phyloP scores from a whole-genome alignment of 2,329 filamentous ascomycete genomes.

The Daldinia sp. region DNA sequence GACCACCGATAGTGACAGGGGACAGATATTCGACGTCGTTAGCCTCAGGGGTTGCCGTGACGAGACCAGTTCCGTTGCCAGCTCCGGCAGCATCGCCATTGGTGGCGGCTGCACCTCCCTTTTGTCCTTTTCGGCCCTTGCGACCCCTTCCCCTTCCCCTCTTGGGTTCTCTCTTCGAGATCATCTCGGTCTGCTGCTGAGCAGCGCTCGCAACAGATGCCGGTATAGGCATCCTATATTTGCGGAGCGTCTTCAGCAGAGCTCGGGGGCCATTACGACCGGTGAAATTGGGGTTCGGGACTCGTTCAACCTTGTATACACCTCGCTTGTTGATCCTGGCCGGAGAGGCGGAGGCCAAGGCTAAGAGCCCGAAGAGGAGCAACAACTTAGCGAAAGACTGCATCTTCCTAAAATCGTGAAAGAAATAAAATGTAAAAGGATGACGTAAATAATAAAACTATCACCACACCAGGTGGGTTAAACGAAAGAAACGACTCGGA shows the following conservation, averaged over 20 bases:
- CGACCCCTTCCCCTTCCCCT: conserved; percentile 43
- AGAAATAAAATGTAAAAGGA: conserved; percentile 23
- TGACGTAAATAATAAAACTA: conserved; percentile 22
- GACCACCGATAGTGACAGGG: conserved; percentile 52
- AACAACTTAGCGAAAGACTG: conserved; percentile 48
- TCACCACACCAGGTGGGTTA: conserved; percentile 48
- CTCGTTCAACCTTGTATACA: conserved; percentile 51
- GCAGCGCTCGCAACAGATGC: conserved; percentile 43
- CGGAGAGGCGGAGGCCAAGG: conserved; percentile 48
- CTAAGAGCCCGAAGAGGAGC: conserved; percentile 47
- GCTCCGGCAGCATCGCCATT: conserved; percentile 18
- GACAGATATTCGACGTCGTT: conserved; percentile 52
- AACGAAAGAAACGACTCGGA: conserved; percentile 28
- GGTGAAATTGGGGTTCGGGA: conserved; percentile 48
- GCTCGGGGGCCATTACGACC: conserved; percentile 50
- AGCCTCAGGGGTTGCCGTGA: conserved; percentile 46
- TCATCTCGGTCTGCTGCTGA: conserved; percentile 45
- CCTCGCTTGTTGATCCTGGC: conserved; percentile 49
- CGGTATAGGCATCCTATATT: conserved; percentile 52
- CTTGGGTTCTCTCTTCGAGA: conserved; percentile 46
- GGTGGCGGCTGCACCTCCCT: conserved; percentile 38
- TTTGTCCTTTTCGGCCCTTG: conserved; percentile 18
- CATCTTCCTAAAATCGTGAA: conserved; percentile 42
- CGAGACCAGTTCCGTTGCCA: conserved; percentile 47
- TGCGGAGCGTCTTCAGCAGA: conserved; percentile 50